phyloP scores from a whole-genome alignment of 108 stramenopile genomes.

The Stephanodiscus triporus region DNA sequence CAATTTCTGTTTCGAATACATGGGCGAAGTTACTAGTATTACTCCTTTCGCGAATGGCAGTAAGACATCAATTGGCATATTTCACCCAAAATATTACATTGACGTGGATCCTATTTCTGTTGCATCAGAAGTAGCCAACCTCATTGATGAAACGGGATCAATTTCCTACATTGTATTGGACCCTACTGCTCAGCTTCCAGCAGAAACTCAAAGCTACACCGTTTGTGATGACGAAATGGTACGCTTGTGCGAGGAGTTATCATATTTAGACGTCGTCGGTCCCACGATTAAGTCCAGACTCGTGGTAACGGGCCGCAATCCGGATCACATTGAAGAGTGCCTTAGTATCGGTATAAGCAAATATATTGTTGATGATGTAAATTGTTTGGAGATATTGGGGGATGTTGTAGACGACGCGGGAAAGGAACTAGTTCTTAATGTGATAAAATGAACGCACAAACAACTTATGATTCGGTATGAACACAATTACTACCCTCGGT shows the following conservation, averaged over 20 bases:
- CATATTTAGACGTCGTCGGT: slow-evolving; percentile 62
- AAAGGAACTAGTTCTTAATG: background rate
- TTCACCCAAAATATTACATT: slow-evolving; percentile 9
- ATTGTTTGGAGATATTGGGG: background rate
- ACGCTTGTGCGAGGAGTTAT: slow-evolving; percentile 58
- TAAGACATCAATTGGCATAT: slow-evolving; percentile 31
- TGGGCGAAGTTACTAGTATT: background rate
- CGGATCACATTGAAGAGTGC: slow-evolving; percentile 54
- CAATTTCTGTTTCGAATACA: slow-evolving; percentile 37
- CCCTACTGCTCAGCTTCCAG: background rate
- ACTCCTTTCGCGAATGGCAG: background rate
- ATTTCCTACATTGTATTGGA: slow-evolving; percentile 1
- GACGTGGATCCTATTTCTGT: slow-evolving; percentile 33
- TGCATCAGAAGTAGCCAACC: slow-evolving; percentile 22
- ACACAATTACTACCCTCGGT: no score
- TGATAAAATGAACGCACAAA: background rate
- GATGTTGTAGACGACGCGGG: background rate
- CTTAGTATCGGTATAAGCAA: slow-evolving; percentile 58
- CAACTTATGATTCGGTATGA: no score
- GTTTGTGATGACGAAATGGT: slow-evolving; percentile 24
- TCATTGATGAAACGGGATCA: slow-evolving; percentile 24
- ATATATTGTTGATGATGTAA: slow-evolving; percentile 42
- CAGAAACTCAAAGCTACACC: background rate
- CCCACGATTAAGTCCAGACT: slow-evolving; percentile 59
- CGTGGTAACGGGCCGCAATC: slow-evolving; percentile 40